Evolutionary conservation across 179 eudicot species (phyloP).

Genomic region (Patellifolia procumbens): DNA sequence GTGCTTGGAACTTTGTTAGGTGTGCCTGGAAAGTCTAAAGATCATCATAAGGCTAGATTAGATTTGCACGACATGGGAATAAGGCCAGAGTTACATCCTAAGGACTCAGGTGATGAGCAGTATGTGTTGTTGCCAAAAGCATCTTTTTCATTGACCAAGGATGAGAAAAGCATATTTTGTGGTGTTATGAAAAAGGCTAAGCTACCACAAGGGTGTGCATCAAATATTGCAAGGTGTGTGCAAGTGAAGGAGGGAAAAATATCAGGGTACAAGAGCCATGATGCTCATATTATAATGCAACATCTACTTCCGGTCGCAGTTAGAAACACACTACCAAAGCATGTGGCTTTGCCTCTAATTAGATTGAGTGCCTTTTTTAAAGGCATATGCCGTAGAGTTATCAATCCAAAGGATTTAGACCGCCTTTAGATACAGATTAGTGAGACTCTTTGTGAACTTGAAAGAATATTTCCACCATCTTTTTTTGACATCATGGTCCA

Average conservation of each 20-base stretch:
- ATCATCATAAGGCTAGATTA: background rate
- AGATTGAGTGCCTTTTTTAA: background rate
- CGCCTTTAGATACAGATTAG: background rate
- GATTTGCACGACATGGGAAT: background rate
- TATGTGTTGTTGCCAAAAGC: too few species aligned
- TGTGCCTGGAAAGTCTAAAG: background rate
- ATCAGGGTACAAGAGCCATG: too few species aligned
- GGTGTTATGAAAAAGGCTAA: too few species aligned
- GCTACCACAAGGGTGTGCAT: too few species aligned
- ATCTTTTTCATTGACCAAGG: too few species aligned
- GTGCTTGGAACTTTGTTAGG: background rate
- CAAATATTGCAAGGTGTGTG: background rate
- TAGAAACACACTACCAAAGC: too few species aligned
- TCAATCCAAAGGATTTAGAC: background rate
- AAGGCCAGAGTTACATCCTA: too few species aligned
- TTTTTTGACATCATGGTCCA: background rate
- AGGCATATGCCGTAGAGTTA: background rate
- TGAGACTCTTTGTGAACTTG: background rate
- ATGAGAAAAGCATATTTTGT: too few species aligned
- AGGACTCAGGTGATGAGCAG: too few species aligned
- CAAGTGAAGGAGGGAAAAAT: background rate
- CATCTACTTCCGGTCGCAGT: too few species aligned
- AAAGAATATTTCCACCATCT: background rate
- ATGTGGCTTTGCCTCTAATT: background rate
- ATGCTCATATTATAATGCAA: too few species aligned